Base-by-base conservation (phyloP, 148 eudicot genomes). In the Rhododendron williamsianum region DNA sequence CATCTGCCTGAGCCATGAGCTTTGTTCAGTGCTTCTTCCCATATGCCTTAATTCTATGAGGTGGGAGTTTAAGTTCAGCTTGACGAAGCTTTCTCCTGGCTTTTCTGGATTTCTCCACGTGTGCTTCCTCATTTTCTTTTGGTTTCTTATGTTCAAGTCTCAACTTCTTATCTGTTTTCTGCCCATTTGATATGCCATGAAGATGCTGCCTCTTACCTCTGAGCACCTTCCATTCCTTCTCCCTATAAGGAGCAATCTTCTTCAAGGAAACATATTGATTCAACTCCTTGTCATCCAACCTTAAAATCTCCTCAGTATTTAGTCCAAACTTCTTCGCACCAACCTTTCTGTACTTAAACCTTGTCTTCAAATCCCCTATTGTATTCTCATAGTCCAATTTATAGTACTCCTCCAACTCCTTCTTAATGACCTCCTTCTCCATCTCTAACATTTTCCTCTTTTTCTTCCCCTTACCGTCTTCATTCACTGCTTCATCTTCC, bases 301-400 rank as follows among this genome's bases (percentile, higher is more conserved):
- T 43, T 52, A 97, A 78, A 54, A 95, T 87, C 63, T 95, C 98
- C 80, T 89, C 88, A 11, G 98, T 80, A 35, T 46, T 91, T 78
- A 95, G 84, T 45, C 96, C 98, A 85, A 86, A 97, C 83, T 89
- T 90, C 84, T 87, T 87, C 15, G 93, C 56, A 9, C 87, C 89
- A 21, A 97, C 99, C 4, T 89, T 84, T 84, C 82, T 91, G 90
- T 96, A 96, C 87, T 91, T 95, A 81, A 96, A 96, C 81, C 99
- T 91, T 5, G 99, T 96, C 88, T 93, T 97, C 87, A 94, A 88
- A 88, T 94, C 99, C 36, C 93, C 96, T 19, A 96, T 91, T 13
- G 92, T 91, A 88, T 90, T 98, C 86, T 95, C 99, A 89, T 94
- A 96, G 88, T 95, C 98, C 87, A 95, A 86, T 90, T 94, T 93